Conservation (phyloP, 2,329 filamentous ascomycete genomes). For the Beauveria rudraprayagi region DNA sequence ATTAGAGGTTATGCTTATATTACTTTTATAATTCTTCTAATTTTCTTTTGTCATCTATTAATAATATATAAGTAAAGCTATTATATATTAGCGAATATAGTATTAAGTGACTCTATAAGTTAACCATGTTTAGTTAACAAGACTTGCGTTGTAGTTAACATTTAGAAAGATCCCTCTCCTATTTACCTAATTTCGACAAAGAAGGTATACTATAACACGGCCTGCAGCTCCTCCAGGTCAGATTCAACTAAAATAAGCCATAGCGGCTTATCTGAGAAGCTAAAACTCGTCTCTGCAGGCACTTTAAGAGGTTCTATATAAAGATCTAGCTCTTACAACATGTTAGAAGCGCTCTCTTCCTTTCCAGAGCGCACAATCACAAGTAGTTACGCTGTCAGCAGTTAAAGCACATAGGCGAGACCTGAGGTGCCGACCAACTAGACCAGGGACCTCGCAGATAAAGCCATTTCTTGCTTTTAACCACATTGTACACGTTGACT, state of each 20-base stretch:
- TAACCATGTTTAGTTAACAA: too few relatives aligned
- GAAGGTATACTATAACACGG: too few relatives aligned
- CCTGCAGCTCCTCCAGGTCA: neutral
- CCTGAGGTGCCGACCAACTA: conserved; percentile 25
- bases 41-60: too few relatives aligned
- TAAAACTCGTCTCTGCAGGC: neutral
- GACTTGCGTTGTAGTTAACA: too few relatives aligned
- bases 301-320: conserved; percentile 3
- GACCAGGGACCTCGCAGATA: conserved; percentile 26
- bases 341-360: conserved; percentile 1
- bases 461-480: conserved; percentile 38
- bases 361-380: conserved; percentile 5
- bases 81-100: too few relatives aligned
- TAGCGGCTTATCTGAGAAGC: conserved; percentile 5
- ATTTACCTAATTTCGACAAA: too few relatives aligned
- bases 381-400: conserved; percentile 13
- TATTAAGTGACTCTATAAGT: too few relatives aligned
- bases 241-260: conserved; percentile 8
- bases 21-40: too few relatives aligned
- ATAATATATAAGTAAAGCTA: too few relatives aligned
- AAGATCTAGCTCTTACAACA: neutral
- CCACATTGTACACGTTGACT: conserved; percentile 31
- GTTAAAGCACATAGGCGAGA: conserved; percentile 12
- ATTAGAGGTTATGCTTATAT: too few relatives aligned
- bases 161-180: too few relatives aligned